phyloP scores from a whole-genome alignment of 1,284 basidiomycete species.

The Ustilago sp. region DNA sequence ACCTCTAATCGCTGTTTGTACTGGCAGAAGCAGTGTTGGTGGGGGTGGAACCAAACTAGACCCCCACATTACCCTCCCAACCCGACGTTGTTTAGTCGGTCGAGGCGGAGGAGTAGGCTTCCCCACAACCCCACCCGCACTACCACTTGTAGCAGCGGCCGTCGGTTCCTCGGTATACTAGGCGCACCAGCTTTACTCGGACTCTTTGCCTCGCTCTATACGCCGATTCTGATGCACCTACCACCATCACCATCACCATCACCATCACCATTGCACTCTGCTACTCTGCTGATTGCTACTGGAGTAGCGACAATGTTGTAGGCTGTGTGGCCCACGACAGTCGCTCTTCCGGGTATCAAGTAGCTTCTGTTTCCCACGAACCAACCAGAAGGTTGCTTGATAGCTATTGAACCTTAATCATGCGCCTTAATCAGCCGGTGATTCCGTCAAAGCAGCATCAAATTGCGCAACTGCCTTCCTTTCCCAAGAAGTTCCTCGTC shows the following conservation, averaged over 20 bases:
- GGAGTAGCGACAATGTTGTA: neutral
- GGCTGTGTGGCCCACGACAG: neutral
- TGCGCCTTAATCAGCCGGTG: slow-evolving; percentile 8
- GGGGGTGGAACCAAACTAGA: slow-evolving; percentile 30
- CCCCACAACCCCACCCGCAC: neutral
- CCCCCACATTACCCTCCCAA: slow-evolving; percentile 24
- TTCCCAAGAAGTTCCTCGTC: neutral
- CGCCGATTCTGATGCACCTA: slow-evolving; percentile 5
- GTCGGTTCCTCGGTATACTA: slow-evolving; percentile 10
- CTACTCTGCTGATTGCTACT: neutral
- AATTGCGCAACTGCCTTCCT: slow-evolving; percentile 10
- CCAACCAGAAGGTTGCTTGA: slow-evolving; percentile 6
- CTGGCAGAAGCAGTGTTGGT: slow-evolving; percentile 1
- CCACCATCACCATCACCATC: no score
- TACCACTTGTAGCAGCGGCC: neutral
- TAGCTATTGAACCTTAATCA: slow-evolving; percentile 14
- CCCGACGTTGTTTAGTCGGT: slow-evolving; percentile 13
- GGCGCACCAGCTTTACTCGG: slow-evolving; percentile 15
- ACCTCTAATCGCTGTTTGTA: slow-evolving; percentile 1
- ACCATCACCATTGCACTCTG: no score
- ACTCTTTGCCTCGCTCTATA: slow-evolving; percentile 16
- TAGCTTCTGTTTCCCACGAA: neutral
- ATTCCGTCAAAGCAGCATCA: neutral
- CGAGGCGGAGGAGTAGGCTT: slow-evolving; percentile 21
- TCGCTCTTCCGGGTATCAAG: slow-evolving; percentile 9